Base-by-base conservation (phyloP, 2,329 filamentous ascomycete genomes). In the Herpotrichia juniperi region DNA sequence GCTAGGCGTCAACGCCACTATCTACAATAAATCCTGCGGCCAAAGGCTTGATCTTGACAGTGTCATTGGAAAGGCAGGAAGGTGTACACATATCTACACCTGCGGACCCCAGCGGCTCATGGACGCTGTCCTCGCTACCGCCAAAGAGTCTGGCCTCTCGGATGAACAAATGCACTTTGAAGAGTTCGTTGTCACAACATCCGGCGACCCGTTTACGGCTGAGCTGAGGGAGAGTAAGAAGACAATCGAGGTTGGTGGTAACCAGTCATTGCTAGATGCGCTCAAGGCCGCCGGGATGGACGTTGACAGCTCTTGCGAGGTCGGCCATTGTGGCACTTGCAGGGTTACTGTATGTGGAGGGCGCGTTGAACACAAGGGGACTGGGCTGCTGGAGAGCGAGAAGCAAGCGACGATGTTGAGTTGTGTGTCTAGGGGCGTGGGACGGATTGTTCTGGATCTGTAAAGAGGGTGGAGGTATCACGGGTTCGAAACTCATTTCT, bases 51-150 rank as follows among this genome's bases (percentile, higher is more conserved):
- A 86, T 56, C 71, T 88, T 4, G 30, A 51, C 0, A 48, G 58
- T 0, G 76, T 88, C 19, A 66, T 87, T 9, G 63, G 67, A 1
- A 65, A 57, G 0, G 70, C 82, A 46, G 71, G 76, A 4, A 81
- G 79, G 78, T 84, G 83, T 59, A 81, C 81, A 9, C 81, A 82
- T 46, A 69, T 88, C 3, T 88, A 87, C 64, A 80, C 83, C 21
- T 88, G 85, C 64, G 86, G 86, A 0, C 84, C 86, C 0, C 59
- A 64, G 8, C 75, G 81, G 7, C 78, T 88, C 71, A 83, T 87
- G 75, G 78, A 82, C 5, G 81, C 79, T 37, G 79, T 81, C 0
- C 64, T 63, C 17, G 59, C 59, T 2, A 76, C 76, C 11, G 78
- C 79, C 0, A 70, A 72, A 8, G 68, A 67, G 7, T 71, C 73